Conservation (phyloP, 164 flowering plant species). For the Berberis thunbergii region DNA sequence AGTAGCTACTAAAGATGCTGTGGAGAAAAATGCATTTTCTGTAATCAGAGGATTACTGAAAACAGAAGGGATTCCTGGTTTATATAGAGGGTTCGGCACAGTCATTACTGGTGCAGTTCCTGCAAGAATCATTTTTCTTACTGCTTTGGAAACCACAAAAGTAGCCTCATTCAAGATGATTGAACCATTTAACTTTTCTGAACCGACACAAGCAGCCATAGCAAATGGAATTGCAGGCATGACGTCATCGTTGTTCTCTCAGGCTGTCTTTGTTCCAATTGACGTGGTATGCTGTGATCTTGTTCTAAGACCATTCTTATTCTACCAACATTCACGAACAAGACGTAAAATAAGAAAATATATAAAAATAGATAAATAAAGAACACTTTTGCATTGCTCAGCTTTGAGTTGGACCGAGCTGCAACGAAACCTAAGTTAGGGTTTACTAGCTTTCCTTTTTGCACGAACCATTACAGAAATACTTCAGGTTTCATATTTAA, state of each 20-base stretch:
- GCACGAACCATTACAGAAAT: too few species aligned
- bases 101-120: conserved; percentile 95
- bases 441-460: too few species aligned
- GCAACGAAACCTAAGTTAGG: too few species aligned
- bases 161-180: conserved; percentile 59
- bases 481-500: too few species aligned
- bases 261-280: conserved; percentile 88
- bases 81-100: conserved; percentile 92
- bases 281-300: conserved; percentile 64
- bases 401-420: too few species aligned
- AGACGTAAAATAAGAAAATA: too few species aligned
- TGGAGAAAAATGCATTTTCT: conserved; percentile 66
- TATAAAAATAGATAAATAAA: too few species aligned
- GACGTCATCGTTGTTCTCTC: conserved; percentile 73
- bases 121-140: conserved; percentile 78
- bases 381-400: too few species aligned
- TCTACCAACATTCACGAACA: too few species aligned
- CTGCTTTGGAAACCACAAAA: conserved; percentile 91
- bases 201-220: conserved; percentile 79
- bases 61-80: conserved; percentile 83
- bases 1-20: conserved; percentile 69
- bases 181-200: conserved; percentile 67
- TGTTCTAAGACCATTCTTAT: neutral
- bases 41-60: conserved; percentile 54
- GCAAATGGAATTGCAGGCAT: conserved; percentile 96